Evolutionary conservation across 1,284 basidiomycete species (phyloP).

Genomic region (Cystobasidiaceae sp.): DNA sequence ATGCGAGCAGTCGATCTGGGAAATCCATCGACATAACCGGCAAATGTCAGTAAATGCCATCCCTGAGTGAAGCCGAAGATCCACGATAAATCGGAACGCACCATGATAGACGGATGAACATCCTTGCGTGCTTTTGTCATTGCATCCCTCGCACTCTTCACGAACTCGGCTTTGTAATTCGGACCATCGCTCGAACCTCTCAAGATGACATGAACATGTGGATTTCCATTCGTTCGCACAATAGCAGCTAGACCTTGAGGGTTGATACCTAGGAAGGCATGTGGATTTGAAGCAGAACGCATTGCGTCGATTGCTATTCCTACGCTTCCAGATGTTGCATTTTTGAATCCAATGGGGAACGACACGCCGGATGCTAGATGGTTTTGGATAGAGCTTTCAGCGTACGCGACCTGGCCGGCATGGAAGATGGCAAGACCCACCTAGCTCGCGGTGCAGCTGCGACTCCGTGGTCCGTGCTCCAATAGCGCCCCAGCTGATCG

Average conservation of each 20-base stretch:
- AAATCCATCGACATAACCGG: slow-evolving; percentile 34
- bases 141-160: slow-evolving; percentile 62
- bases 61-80: too few species aligned
- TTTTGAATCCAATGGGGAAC: slow-evolving; percentile 90
- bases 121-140: slow-evolving; percentile 61
- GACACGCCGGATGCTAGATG: slow-evolving; percentile 67
- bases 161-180: slow-evolving; percentile 72
- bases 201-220: slow-evolving; percentile 87
- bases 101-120: slow-evolving; percentile 50
- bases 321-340: slow-evolving; percentile 91
- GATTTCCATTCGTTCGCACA: slow-evolving; percentile 75
- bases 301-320: slow-evolving; percentile 86
- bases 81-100: too few species aligned
- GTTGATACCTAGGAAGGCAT: slow-evolving; percentile 97
- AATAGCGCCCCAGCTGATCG: slow-evolving; percentile 95
- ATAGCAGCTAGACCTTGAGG: slow-evolving; percentile 89
- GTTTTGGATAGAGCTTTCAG: too few species aligned
- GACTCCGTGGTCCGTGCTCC: slow-evolving; percentile 83
- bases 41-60: too few species aligned
- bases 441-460: slow-evolving; percentile 45
- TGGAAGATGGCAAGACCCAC: slow-evolving; percentile 23
- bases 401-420: too few species aligned
- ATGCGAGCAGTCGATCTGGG: slow-evolving; percentile 47
- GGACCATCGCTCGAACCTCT: slow-evolving; percentile 83
- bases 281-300: slow-evolving; percentile 82